These are phyloP conservation scores for Penicillium canariense DNA, from an alignment of 495 filamentous ascomycete genomes.

Conservation along the genomic window DNA sequence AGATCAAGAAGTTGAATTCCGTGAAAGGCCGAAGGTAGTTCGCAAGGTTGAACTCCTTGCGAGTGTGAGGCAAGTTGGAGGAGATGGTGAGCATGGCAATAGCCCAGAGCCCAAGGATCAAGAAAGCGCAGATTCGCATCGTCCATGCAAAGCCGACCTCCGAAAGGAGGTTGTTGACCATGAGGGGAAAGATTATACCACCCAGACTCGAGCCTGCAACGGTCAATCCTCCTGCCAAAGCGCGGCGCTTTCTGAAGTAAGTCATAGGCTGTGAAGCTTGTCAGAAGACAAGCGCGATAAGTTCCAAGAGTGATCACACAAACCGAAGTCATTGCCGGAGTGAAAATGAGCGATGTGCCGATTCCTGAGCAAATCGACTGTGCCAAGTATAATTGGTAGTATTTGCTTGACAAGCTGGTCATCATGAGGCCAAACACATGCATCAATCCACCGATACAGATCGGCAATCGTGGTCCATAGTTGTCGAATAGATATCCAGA, in stretches of 20 bases:
- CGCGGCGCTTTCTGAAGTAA: too few relatives aligned
- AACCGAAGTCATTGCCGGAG: conserved; percentile 2
- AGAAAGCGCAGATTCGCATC: conserved; percentile 36
- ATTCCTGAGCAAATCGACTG: conserved; percentile 34
- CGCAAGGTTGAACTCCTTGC: conserved; percentile 19
- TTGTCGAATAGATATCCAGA: conserved; percentile 20
- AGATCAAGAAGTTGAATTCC: conserved; percentile 53
- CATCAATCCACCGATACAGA: conserved; percentile 9
- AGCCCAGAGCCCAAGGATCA: conserved; percentile 29
- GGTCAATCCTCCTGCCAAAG: conserved; percentile 13
- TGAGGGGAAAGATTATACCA: conserved; percentile 59
- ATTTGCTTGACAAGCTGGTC: conserved; percentile 44
- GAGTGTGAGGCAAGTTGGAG: too few relatives aligned
- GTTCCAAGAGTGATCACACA: too few relatives aligned
- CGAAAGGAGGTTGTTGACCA: conserved; percentile 23
- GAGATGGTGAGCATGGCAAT: conserved; percentile 33
- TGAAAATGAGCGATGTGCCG: conserved; percentile 11
- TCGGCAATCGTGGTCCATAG: conserved; percentile 13
- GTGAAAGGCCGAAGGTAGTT: conserved; percentile 48
- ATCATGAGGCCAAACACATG: conserved; percentile 26
- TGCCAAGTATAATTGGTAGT: conserved; percentile 62
- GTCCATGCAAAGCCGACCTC: conserved; percentile 41
- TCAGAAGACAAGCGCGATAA: too few relatives aligned
- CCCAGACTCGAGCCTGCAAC: conserved; percentile 38
- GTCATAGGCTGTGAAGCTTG: too few relatives aligned